Evolutionary conservation across 768 basidiomycete genomes (phyloP), one percentile per base, ranked within the genome.

Genomic region (Paxillus ammoniavirescens): DNA sequence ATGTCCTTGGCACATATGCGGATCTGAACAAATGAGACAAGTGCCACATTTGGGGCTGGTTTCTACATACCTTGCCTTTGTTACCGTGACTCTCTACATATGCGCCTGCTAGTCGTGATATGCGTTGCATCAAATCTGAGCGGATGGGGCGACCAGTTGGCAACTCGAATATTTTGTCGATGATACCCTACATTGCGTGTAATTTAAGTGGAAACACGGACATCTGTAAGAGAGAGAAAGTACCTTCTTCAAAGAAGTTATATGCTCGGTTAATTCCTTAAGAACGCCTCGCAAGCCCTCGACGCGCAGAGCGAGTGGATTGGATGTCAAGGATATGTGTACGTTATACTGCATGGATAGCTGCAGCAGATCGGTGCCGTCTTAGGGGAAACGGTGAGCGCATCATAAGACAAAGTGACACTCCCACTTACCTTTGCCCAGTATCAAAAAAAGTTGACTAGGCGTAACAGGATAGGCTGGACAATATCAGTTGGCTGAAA

Each of bases 41-140:
- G 21, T n/a, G 15, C 38, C 45, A 45, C 36, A 31, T 33, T 8
- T 8, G 41, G 9, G n/a, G 5, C 3, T 36, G n/a, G 44, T 50
- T 36, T 42, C 47, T 41, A 41, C 67, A 54, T 57, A 82, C 85
- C 69, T 76, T 73, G 54, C 79, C 77, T 49, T 72, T 69, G 40
- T 66, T 60, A 21, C 76, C 77, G 26, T 75, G 61, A 53, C 76
- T 77, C 63, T 88, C 84, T 5, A 83, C 66, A 57, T 84, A 83
- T 4, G 84, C 88, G 42, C 82, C 82, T 7, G 86, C 77, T 17
- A 81, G 52, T 49, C 86, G 82, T n/a, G 90, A 91, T 54, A 91
- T 81, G 26, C 75, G 77, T 55, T 83, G 81, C 18, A 86, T 60
- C n/a, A 82, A 56, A 50, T 80, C 78, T 9, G 70, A 60, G 1